A percentile compares a stretch with the other conserved stretches of the same genome.
Conservation (phyloP, 129 eudicot species). For the Apium graveolens region DNA sequence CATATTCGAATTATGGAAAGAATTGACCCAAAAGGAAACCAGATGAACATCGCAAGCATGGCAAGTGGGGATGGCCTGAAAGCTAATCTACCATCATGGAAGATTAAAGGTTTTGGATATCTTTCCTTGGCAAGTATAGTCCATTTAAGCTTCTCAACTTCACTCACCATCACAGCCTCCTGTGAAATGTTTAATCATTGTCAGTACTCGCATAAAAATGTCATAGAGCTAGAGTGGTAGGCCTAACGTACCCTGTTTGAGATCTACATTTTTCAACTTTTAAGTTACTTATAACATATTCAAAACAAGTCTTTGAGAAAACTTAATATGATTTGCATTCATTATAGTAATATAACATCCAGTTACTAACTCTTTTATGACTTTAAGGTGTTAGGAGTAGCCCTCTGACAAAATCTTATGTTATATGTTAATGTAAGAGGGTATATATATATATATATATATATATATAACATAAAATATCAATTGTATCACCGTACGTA, state of each 20-base stretch:
- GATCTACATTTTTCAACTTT: too few species aligned
- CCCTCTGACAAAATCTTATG: too few species aligned
- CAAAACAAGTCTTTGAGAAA: too few species aligned
- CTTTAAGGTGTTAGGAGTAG: too few species aligned
- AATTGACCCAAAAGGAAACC: conserved; percentile 47
- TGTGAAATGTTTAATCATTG: conserved; percentile 8
- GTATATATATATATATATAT: neutral
- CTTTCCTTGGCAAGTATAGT: conserved; percentile 32
- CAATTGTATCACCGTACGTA: neutral
- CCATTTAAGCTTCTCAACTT: conserved; percentile 35
- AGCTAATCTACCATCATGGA: conserved; percentile 79
- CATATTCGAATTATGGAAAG: conserved; percentile 31
- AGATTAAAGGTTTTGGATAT: conserved; percentile 58
- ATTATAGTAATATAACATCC: too few species aligned
- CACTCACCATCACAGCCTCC: conserved; percentile 42
- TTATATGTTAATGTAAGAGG: too few species aligned
- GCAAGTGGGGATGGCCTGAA: conserved; percentile 42
- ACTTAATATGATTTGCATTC: too few species aligned
- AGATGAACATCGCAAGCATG: conserved; percentile 46
- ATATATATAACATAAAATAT: neutral
- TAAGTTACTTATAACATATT: too few species aligned
- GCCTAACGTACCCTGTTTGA: too few species aligned
- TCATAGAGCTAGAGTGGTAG: too few species aligned
- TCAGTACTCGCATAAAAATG: neutral
- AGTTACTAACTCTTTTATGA: too few species aligned